Percentiles rank a stretch among this genome's conserved stretches.
Evolutionary conservation across 164 flowering plant species (phyloP).

Genomic region (Euptelea pleiosperma): DNA sequence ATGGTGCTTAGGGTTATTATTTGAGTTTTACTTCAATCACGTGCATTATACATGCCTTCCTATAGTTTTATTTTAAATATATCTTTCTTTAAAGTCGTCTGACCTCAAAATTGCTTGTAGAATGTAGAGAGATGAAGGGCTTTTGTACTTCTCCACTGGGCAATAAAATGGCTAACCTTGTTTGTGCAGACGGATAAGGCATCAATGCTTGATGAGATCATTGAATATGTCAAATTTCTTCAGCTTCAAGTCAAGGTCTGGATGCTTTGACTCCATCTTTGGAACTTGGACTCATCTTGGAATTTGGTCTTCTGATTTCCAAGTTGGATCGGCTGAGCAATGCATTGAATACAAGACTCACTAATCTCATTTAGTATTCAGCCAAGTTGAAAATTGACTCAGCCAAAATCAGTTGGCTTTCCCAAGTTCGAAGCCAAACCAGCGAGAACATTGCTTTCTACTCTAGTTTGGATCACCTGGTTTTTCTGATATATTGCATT

Average conservation of each 20-base stretch:
- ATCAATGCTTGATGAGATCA: conserved; percentile 42
- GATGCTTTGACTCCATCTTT: neutral
- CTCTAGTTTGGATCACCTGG: neutral
- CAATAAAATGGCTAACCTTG: neutral
- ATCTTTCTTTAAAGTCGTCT: too few species aligned
- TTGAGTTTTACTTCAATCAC: too few species aligned
- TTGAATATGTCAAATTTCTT: conserved; percentile 41
- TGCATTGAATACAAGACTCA: too few species aligned
- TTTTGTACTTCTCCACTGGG: neutral
- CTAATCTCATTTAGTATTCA: too few species aligned
- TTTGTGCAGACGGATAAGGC: conserved; percentile 38
- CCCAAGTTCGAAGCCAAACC: too few species aligned
- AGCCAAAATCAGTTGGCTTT: too few species aligned
- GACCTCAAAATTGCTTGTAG: neutral
- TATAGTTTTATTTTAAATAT: too few species aligned
- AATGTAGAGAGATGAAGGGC: neutral
- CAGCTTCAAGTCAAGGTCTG: conserved; percentile 42
- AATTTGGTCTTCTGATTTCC: too few species aligned
- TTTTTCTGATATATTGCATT: conserved; percentile 2
- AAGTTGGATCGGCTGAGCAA: too few species aligned
- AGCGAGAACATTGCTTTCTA: neutral
- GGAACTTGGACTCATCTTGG: neutral
- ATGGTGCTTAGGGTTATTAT: too few species aligned
- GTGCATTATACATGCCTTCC: too few species aligned
- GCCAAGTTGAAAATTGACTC: too few species aligned